Base-by-base conservation (phyloP, 2,329 filamentous ascomycete species). In the Rhinocladiella similis region DNA sequence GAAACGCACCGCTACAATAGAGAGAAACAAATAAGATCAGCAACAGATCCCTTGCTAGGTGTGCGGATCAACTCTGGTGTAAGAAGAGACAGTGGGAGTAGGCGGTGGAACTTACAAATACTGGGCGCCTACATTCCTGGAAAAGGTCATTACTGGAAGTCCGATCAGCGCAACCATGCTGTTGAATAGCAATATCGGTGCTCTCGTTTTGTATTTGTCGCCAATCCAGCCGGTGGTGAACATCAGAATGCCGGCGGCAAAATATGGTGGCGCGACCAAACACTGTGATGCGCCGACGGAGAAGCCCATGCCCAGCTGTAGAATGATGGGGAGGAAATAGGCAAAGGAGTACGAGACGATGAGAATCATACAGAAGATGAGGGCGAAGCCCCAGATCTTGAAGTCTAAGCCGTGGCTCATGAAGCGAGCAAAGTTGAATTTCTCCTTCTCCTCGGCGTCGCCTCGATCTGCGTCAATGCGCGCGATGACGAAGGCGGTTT, bases 261-360 rank as follows among this genome's bases (percentile, higher is more conserved):
- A 81, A 67, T 87, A 90, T 6, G 87, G 86, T 0, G 87, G 87
- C 0, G 89, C 87, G 3, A 86, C 80, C 3, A 92, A 82, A 67
- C 87, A 90, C 71, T 91, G 88, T 0, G 87, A 77, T 47, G 76
- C 76, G 6, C 79, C 85, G 5, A 86, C 76, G 47, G 72, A 76
- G 75, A 90, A 92, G 14, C 83, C 81, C 77, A 92, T 82, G 16
- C 79, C 79, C 20, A 73, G 62, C 6, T 68, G 67, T 4, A 95
- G 82, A 64, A 94, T 89, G 66, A 92, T 83, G 5, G 90, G 89
- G 3, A 92, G 74, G 68, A 92, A 93, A 71, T 89, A 93, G 2
- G 88, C 87, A 6, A 94, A 80, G 0, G 89, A n/a, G n/a, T n/a
- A n/a, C n/a, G n/a, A n/a, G n/a, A n/a, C n/a, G n/a, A n/a, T n/a